Evolutionary conservation across 495 filamentous ascomycete species (phyloP).

Genomic region (Cercophora sp.): DNA sequence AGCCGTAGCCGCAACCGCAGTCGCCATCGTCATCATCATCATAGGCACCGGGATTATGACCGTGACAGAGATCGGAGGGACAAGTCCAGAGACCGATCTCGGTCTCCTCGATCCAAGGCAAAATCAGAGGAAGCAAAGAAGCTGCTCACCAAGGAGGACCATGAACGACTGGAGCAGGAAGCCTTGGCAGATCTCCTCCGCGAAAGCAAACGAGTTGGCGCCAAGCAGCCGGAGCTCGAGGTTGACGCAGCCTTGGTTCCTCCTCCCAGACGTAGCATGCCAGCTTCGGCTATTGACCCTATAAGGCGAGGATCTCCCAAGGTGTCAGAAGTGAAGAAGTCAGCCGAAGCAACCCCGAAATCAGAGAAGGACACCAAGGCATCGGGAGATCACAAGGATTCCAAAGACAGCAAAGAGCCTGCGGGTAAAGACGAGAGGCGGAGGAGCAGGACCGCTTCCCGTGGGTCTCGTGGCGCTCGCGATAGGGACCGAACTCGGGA

Average conservation of each 20-base stretch:
- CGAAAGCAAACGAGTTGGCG: slow-evolving; percentile 45
- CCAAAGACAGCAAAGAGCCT: slow-evolving; percentile 8
- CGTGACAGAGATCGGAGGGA: slow-evolving; percentile 27
- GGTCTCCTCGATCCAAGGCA: slow-evolving; percentile 14
- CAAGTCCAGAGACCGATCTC: no score
- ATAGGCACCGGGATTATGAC: slow-evolving; percentile 29
- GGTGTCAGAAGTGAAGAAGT: slow-evolving; percentile 35
- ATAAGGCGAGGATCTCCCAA: slow-evolving; percentile 45
- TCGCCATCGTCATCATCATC: slow-evolving; percentile 35
- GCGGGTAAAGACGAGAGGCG: slow-evolving; percentile 28
- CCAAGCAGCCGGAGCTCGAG: slow-evolving; percentile 48
- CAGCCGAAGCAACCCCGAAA: slow-evolving; percentile 21
- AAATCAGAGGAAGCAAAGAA: slow-evolving; percentile 40
- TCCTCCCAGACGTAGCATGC: slow-evolving; percentile 47
- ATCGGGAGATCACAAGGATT: slow-evolving; percentile 9
- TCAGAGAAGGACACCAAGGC: slow-evolving; percentile 22
- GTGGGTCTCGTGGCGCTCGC: slow-evolving; percentile 26
- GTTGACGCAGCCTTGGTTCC: slow-evolving; percentile 51
- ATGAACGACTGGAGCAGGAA: slow-evolving; percentile 50
- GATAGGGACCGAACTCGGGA: slow-evolving; percentile 29
- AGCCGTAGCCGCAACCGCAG: slow-evolving; percentile 26
- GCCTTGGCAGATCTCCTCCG: slow-evolving; percentile 51
- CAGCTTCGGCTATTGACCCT: slow-evolving; percentile 54
- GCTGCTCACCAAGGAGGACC: slow-evolving; percentile 51
- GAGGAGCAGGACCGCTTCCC: slow-evolving; percentile 32